phyloP scores from a whole-genome alignment of 805 yeast species.

The Candida montana region DNA sequence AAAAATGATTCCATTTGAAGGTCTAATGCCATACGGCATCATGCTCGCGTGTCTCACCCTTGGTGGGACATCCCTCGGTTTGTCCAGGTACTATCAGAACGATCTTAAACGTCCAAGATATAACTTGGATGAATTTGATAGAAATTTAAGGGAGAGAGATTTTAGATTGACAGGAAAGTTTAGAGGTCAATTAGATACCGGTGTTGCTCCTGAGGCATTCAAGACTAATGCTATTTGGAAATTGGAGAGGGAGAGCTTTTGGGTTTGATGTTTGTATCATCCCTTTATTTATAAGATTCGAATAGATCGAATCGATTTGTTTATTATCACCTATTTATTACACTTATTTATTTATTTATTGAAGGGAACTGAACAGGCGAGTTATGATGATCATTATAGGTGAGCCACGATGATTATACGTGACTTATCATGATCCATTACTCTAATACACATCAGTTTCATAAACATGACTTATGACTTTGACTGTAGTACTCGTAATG shows the following conservation, averaged over 20 bases:
- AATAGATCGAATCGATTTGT: too few relatives aligned
- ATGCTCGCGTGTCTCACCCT: slow-evolving; percentile 48
- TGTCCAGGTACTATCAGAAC: slow-evolving; percentile 38
- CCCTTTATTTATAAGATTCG: slow-evolving; percentile 6
- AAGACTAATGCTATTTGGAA: slow-evolving; percentile 55
- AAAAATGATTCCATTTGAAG: slow-evolving; percentile 64
- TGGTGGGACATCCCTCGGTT: slow-evolving; percentile 48
- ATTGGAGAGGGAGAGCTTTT: slow-evolving; percentile 25
- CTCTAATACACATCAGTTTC: too few relatives aligned
- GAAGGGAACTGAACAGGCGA: too few relatives aligned
- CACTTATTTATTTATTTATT: too few relatives aligned
- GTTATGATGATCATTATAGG: too few relatives aligned
- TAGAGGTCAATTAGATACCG: slow-evolving; percentile 61
- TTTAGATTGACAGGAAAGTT: slow-evolving; percentile 66
- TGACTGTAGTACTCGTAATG: too few relatives aligned
- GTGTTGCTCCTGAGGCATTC: slow-evolving; percentile 73
- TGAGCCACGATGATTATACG: too few relatives aligned
- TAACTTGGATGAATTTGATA: slow-evolving; percentile 50
- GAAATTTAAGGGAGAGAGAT: slow-evolving; percentile 60
- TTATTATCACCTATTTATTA: too few relatives aligned
- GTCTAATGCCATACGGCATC: slow-evolving; percentile 54
- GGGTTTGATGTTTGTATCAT: slow-evolving; percentile 7
- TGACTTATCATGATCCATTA: too few relatives aligned
- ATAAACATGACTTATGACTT: too few relatives aligned
- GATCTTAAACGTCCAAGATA: slow-evolving; percentile 50